Base-by-base conservation (phyloP, 768 basidiomycete genomes). In the Amanita thiersii region DNA sequence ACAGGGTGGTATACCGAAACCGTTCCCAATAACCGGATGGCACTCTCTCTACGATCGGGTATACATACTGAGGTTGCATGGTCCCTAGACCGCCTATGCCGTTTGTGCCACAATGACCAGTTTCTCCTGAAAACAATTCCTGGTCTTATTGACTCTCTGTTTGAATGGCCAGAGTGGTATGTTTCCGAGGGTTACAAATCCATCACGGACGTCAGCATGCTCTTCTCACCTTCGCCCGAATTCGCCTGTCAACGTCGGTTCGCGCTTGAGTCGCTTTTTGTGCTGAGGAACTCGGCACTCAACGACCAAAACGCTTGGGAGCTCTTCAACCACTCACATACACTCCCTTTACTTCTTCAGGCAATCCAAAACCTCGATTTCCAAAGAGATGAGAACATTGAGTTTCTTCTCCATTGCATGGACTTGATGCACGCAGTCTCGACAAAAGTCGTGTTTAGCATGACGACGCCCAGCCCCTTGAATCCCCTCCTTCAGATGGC, bases 131-230 rank as follows among this genome's bases (percentile, higher is more conserved):
- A 68, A 28, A 65, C 68, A 24, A 79, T 87, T 38, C 83, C 87
- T 0, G 89, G 89, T 6, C 67, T 93, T 30, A 76, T 86, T 18
- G 84, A 90, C 51, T 83, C 81, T 4, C 67, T 97, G 15, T 84
- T 90, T 46, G 85, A 84, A 54, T 90, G 85, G 84, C 90, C 92
- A 2, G 80, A 86, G 54, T 85, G 80, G 81, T 93, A 86, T 57
- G 68, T 79, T 37, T 66, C 57, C 2, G 74, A 79, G 48, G 80
- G 81, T n/a, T 65, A 73, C 51, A 68, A 68, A 48, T 57, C 63
- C 43, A 56, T 57, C 23, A 60, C 64, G 34, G 69, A 73, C 18
- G 53, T 55, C 25, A 49, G 64, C 23, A 40, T 61, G 6, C 59
- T 88, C 26, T 89, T 88, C 48, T 73, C 81, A 19, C 55, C 70